A percentile compares a stretch with the other conserved stretches of the same genome.
Evolutionary conservation across 2,329 filamentous ascomycete genomes (phyloP).

Genomic region (Diaporthe sp.): DNA sequence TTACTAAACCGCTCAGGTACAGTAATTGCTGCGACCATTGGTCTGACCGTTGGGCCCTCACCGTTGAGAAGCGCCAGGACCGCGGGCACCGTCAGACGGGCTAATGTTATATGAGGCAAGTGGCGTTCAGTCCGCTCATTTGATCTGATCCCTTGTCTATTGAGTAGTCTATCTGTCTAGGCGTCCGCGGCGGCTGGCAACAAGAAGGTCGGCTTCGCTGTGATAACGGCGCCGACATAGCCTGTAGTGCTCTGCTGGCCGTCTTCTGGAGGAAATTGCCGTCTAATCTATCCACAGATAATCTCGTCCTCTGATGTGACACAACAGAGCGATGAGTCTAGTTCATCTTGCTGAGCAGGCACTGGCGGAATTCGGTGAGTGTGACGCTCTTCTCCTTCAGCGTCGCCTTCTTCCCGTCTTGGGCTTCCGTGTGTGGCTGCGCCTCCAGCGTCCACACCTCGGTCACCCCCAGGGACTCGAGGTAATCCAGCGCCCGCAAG

Average conservation of each 20-base stretch:
- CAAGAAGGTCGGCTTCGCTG: not conserved
- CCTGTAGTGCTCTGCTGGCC: not conserved
- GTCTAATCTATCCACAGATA: conserved; percentile 4
- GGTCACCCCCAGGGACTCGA: conserved; percentile 74
- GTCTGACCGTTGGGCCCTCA: conserved; percentile 6
- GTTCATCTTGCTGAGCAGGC: conserved; percentile 41
- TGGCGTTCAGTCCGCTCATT: not conserved
- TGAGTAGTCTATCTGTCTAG: not conserved
- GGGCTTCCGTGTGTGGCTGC: conserved; percentile 48
- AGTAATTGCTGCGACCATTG: not conserved
- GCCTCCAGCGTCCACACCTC: conserved; percentile 71
- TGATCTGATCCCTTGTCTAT: not conserved
- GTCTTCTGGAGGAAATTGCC: not conserved
- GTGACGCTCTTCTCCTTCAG: conserved; percentile 61
- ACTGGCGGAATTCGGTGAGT: conserved; percentile 55
- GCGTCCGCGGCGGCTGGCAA: not conserved
- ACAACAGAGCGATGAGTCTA: conserved; percentile 1
- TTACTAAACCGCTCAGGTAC: conserved; percentile 8
- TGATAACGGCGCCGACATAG: not conserved
- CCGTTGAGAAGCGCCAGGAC: conserved; percentile 16
- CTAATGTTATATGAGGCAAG: conserved; percentile 26
- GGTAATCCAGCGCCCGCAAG: conserved; percentile 75
- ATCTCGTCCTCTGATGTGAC: not conserved
- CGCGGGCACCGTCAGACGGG: conserved; percentile 28
- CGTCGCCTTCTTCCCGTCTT: conserved; percentile 49